Base-by-base conservation (phyloP, 768 basidiomycete genomes). In the Leccinum variicolor region DNA sequence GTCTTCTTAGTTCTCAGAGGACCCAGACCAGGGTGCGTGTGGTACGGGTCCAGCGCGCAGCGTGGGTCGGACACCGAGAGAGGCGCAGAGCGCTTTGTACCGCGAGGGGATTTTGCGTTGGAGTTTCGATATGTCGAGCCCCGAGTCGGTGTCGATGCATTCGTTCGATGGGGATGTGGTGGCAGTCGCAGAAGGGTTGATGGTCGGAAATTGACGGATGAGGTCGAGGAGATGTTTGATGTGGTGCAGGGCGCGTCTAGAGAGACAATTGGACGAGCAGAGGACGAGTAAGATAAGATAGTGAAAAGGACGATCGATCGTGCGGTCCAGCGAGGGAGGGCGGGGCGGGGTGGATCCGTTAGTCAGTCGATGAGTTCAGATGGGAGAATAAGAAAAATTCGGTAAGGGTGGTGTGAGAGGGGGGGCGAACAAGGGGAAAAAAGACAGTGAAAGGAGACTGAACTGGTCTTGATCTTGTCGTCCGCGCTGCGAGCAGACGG, bases 61-160 rank as follows among this genome's bases (percentile, higher is more conserved):
- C 2, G 76, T 74, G 13, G 85, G 84, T 26, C 80, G 69, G 9
- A 93, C 81, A 31, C 90, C 91, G 21, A 98, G 77, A 0, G 84
- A 82, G 0, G 94, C 85, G 64, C 95, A 99, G 39, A 95, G 83
- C 0, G 85, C 81, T 66, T 87, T 89, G 73, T 98, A 97, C 61
- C 90, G 82, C 1, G 94, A 91, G 43, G 92, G 83, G 58, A 98
- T 94, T 60, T 91, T 85, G 26, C 86, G 82, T 61, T 96, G 84
- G 26, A 94, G 81, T 55, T 83, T 84, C 9, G 85, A 73, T 47
- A 96, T 82, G 70, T 97, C 94, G 15, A 87, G 50, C 23, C 21
- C 43, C 19, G 13, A 17, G 9, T n/a, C 9, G 17, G 39, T n/a
- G 4, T 86, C 84, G 34, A 65, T 56, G 15, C 17, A 19, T 3